phyloP scores from a whole-genome alignment of 371 early-diverging fungal species.

The Smittium culicis region DNA sequence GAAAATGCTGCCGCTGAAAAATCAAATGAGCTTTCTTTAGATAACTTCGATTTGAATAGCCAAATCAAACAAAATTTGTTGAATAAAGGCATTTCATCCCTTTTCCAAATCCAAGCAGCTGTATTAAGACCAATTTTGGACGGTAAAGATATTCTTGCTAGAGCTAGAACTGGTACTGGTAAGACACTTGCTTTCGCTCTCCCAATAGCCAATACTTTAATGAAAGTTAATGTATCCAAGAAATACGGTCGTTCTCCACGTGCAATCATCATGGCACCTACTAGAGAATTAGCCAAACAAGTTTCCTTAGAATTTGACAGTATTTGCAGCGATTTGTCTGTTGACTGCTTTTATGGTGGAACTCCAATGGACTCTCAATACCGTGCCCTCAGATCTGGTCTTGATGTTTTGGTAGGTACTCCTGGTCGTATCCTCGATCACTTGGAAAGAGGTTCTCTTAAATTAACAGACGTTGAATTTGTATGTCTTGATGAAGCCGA shows the following conservation, averaged over 20 bases:
- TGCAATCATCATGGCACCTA: constrained; percentile 83
- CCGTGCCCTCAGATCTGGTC: constrained; percentile 64
- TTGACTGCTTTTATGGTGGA: constrained; percentile 66
- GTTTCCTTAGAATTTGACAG: constrained; percentile 68
- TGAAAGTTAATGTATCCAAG: constrained; percentile 34
- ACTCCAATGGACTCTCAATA: constrained; percentile 66
- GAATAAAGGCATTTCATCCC: constrained; percentile 52
- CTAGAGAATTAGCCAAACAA: constrained; percentile 95
- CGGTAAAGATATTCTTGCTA: constrained; percentile 81
- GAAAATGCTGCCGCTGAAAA: constrained; percentile 28
- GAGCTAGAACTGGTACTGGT: constrained; percentile 95
- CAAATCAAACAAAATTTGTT: constrained; percentile 47
- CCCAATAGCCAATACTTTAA: constrained; percentile 68
- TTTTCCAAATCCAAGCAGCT: constrained; percentile 89
- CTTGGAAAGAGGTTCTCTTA: constrained; percentile 70
- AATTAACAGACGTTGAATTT: constrained; percentile 52
- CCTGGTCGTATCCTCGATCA: constrained; percentile 96
- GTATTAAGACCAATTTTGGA: constrained; percentile 66
- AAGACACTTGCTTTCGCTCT: constrained; percentile 84
- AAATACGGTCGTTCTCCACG: constrained; percentile 40
- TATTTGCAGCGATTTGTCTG: constrained; percentile 20
- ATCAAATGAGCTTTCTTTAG: constrained; percentile 29
- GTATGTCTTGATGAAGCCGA: constrained; percentile 94
- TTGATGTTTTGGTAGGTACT: constrained; percentile 92
- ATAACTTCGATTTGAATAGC: constrained; percentile 45